These are phyloP conservation scores for Boletus edulis DNA, from an alignment of 768 basidiomycete species.

Conservation along the genomic window DNA sequence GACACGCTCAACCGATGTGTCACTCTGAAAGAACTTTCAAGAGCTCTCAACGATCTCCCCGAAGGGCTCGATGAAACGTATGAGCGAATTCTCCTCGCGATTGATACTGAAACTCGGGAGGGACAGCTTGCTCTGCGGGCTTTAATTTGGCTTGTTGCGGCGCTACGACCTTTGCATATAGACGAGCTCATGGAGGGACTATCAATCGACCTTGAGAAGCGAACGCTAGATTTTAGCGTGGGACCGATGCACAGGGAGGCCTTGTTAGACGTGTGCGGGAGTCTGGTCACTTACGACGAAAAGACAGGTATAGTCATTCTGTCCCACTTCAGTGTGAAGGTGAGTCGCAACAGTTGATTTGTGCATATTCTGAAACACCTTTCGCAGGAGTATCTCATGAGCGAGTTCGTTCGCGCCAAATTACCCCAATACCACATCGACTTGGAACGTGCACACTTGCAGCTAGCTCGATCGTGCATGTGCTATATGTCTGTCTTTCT, in stretches of 20 bases:
- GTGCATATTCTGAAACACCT: not conserved
- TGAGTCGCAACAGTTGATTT: not conserved
- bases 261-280: conserved; percentile 6
- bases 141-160: conserved; percentile 1
- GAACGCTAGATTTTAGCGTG: not conserved
- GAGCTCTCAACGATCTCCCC: not conserved
- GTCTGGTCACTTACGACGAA: conserved; percentile 1
- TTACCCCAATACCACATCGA: not conserved
- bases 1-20: conserved; percentile 1
- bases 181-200: not conserved
- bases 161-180: not conserved
- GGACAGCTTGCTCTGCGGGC: not conserved
- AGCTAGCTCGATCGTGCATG: not conserved
- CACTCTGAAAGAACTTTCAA: not conserved
- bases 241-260: conserved; percentile 3
- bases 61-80: conserved; percentile 3
- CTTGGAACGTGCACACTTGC: not conserved
- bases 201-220: not conserved
- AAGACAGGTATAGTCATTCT: not conserved
- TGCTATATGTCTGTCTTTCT: conserved; percentile 3
- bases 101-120: not conserved
- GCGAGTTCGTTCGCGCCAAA: not conserved
- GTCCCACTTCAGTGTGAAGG: conserved; percentile 4
- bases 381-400: not conserved
- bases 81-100: conserved; percentile 1